These are phyloP conservation scores for Tephrocybe sp. DNA, from an alignment of 768 basidiomycete genomes.

Conservation along the genomic window DNA sequence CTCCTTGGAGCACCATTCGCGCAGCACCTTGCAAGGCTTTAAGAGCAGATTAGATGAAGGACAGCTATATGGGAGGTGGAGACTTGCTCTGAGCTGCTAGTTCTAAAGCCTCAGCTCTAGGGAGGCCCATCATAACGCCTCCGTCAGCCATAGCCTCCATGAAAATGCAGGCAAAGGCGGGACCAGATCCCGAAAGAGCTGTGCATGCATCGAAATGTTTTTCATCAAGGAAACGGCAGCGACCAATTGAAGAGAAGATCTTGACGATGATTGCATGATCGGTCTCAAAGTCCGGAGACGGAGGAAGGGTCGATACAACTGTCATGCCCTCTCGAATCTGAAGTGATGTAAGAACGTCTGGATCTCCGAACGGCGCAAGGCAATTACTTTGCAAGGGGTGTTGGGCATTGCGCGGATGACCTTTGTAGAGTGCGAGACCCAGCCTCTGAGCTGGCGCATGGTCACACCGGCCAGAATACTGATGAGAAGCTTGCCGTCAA, in stretches of 20 bases:
- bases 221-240: slow-evolving; percentile 94
- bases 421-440: slow-evolving; percentile 75
- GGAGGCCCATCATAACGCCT: slow-evolving; percentile 99
- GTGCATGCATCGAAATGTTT: slow-evolving; percentile 99
- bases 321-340: slow-evolving; percentile 99
- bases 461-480: slow-evolving; percentile 98
- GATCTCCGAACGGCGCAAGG: background rate
- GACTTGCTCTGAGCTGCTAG: slow-evolving; percentile 91
- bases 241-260: slow-evolving; percentile 96
- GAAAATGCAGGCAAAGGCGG: slow-evolving; percentile 95
- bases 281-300: slow-evolving; percentile 47
- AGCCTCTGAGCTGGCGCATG: slow-evolving; percentile 70
- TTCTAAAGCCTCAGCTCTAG: slow-evolving; percentile 89
- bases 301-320: slow-evolving; percentile 73
- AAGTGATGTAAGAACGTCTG: background rate
- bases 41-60: slow-evolving; percentile 3
- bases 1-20: slow-evolving; percentile 87
- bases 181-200: slow-evolving; percentile 92
- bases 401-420: slow-evolving; percentile 98
- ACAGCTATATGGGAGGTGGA: background rate
- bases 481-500: slow-evolving; percentile 88
- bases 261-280: slow-evolving; percentile 77
- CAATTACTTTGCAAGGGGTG: slow-evolving; percentile 85
- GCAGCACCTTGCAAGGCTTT: slow-evolving; percentile 94
- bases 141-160: slow-evolving; percentile 99